phyloP scores from a whole-genome alignment of 768 basidiomycete species.

The Suillus bovinus region DNA sequence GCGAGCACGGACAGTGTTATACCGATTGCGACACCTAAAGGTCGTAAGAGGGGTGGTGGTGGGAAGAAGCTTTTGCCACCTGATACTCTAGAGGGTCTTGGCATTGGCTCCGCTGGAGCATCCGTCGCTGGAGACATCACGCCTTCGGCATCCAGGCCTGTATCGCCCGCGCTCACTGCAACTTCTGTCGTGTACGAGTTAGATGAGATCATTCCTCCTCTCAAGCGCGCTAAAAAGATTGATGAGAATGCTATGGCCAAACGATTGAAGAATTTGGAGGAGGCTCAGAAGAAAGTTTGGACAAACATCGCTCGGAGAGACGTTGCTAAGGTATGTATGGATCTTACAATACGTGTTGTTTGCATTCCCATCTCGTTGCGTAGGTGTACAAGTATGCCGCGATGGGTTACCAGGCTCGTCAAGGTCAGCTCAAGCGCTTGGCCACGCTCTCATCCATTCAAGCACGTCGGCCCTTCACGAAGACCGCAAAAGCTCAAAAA shows the following conservation, averaged over 20 bases:
- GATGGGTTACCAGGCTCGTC: slow-evolving; percentile 63
- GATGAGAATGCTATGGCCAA: slow-evolving; percentile 73
- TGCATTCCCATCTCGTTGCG: slow-evolving; percentile 11
- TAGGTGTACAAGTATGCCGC: slow-evolving; percentile 83
- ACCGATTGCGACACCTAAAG: slow-evolving; percentile 45
- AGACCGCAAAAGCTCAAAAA: slow-evolving; percentile 76
- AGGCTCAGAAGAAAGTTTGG: slow-evolving; percentile 88
- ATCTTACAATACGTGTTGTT: neutral
- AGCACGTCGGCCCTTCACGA: slow-evolving; percentile 72
- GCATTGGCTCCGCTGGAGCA: slow-evolving; percentile 48
- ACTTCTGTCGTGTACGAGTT: slow-evolving; percentile 70
- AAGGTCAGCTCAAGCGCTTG: slow-evolving; percentile 72
- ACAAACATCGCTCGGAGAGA: slow-evolving; percentile 83
- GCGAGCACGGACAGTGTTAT: slow-evolving; percentile 55
- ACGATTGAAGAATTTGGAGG: slow-evolving; percentile 76
- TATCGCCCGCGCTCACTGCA: slow-evolving; percentile 59
- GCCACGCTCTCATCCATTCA: slow-evolving; percentile 75
- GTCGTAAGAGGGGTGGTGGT: slow-evolving; percentile 54
- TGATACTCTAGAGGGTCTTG: slow-evolving; percentile 50
- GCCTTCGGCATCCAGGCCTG: slow-evolving; percentile 66
- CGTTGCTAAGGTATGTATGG: slow-evolving; percentile 66
- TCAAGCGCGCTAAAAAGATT: slow-evolving; percentile 76
- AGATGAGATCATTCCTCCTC: slow-evolving; percentile 65
- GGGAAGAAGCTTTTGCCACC: slow-evolving; percentile 57
- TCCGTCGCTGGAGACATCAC: slow-evolving; percentile 69